phyloP scores from a whole-genome alignment of 768 basidiomycete species.

The Daedalea quercina region DNA sequence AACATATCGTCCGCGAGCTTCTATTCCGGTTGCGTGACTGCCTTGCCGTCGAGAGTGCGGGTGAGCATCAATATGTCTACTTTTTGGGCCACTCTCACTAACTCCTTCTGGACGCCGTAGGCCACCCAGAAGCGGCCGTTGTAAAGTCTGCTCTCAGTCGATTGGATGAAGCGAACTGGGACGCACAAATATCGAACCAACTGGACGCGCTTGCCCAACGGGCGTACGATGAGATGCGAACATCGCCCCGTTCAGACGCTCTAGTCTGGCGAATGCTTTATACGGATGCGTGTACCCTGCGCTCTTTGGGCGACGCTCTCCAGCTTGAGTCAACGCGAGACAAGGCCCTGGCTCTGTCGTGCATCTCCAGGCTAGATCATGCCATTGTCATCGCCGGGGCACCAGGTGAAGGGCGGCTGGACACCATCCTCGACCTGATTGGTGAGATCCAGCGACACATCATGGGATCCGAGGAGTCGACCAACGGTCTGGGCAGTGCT shows the following conservation, averaged over 20 bases:
- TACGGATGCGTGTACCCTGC: slow-evolving; percentile 67
- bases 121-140: background rate
- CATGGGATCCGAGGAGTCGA: background rate
- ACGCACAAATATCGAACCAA: background rate
- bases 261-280: slow-evolving; percentile 59
- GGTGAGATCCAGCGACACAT: slow-evolving; percentile 42
- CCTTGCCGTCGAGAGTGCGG: no score
- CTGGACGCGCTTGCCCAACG: slow-evolving; percentile 38
- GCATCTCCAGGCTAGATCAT: slow-evolving; percentile 63
- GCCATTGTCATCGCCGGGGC: slow-evolving; percentile 83
- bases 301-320: slow-evolving; percentile 33
- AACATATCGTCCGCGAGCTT: no score
- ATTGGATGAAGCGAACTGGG: background rate
- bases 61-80: no score
- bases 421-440: slow-evolving; percentile 62
- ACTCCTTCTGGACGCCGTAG: no score
- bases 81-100: no score
- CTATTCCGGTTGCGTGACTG: no score
- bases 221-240: slow-evolving; percentile 46
- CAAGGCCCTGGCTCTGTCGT: slow-evolving; percentile 28
- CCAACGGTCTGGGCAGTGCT: background rate
- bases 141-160: background rate
- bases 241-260: slow-evolving; percentile 23
- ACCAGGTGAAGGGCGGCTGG: slow-evolving; percentile 50
- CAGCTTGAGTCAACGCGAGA: slow-evolving; percentile 1